These are phyloP conservation scores for Hyphodiscus hymeniophilus DNA, from an alignment of 495 filamentous ascomycete species.

Conservation along the genomic window DNA sequence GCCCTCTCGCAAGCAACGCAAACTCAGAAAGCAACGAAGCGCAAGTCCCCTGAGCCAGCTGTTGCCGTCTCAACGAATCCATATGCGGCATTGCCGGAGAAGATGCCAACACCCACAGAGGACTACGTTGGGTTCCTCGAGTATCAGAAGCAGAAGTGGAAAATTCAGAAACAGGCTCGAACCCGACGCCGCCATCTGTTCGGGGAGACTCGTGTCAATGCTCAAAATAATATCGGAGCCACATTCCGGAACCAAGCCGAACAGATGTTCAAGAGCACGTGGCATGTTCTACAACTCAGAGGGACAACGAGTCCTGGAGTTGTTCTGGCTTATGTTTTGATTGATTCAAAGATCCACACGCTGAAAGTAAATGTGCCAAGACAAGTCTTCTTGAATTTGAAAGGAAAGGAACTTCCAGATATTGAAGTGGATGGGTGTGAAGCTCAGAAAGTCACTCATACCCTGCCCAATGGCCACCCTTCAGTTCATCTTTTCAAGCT, in stretches of 20 bases:
- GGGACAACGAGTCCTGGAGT: conserved; percentile 75
- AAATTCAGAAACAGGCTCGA: conserved; percentile 89
- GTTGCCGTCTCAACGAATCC: conserved; percentile 60
- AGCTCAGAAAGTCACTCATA: conserved; percentile 86
- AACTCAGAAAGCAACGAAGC: conserved; percentile 54
- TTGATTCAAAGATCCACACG: conserved; percentile 81
- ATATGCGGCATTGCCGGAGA: conserved; percentile 72
- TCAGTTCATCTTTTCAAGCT: conserved; percentile 93
- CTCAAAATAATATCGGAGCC: conserved; percentile 68
- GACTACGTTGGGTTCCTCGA: conserved; percentile 85
- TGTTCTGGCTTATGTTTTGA: conserved; percentile 82
- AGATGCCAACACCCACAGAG: conserved; percentile 78
- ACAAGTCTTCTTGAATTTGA: conserved; percentile 85
- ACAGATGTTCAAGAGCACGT: conserved; percentile 78
- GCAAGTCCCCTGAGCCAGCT: conserved; percentile 63
- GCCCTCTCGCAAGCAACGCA: conserved; percentile 34
- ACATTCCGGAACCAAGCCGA: conserved; percentile 90
- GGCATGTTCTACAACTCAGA: conserved; percentile 86
- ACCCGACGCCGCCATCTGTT: conserved; percentile 85
- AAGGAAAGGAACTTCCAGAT: conserved; percentile 76
- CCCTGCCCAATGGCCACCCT: conserved; percentile 88
- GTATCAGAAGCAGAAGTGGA: conserved; percentile 99
- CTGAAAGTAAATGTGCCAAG: conserved; percentile 86
- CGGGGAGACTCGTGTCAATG: conserved; percentile 65
- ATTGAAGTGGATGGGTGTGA: conserved; percentile 80